phyloP scores from a whole-genome alignment of 148 eudicot genomes.

The Rhododendron vialii region DNA sequence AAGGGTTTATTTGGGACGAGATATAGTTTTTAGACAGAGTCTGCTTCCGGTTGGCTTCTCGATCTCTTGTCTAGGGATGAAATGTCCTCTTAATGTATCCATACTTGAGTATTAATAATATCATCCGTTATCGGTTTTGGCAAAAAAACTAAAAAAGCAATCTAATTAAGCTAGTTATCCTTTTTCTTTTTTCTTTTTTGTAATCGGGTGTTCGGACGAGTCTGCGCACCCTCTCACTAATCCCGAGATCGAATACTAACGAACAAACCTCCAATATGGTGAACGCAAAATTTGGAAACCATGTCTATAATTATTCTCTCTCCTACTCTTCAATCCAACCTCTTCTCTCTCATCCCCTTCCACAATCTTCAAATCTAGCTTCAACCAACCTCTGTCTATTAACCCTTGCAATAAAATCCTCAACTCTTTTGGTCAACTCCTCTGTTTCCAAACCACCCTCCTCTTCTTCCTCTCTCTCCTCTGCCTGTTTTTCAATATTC shows the following conservation, averaged over 20 bases:
- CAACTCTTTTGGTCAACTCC: constrained; percentile 13
- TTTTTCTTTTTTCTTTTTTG: no score
- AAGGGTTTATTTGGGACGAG: no score
- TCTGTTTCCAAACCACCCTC: neutral
- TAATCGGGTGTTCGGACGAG: no score
- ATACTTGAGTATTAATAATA: no score
- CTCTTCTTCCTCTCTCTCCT: constrained; percentile 7
- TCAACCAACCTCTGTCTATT: constrained; percentile 13
- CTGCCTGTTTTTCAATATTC: neutral
- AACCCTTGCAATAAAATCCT: constrained; percentile 16
- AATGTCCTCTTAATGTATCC: no score
- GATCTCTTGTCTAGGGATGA: no score
- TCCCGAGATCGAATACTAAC: neutral
- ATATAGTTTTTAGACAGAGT: no score
- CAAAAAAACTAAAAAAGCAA: no score
- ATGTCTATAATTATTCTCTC: neutral
- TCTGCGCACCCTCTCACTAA: neutral
- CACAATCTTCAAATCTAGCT: constrained; percentile 4
- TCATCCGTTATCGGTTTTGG: no score
- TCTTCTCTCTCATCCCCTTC: neutral
- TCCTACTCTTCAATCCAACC: neutral
- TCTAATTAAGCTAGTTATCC: neutral
- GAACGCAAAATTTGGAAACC: neutral
- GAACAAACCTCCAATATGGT: neutral
- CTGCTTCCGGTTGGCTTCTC: no score